A percentile compares a stretch with the other conserved stretches of the same genome.
These are phyloP conservation scores for Xylaria sp. DNA, from an alignment of 2,329 filamentous ascomycete genomes.

Conservation along the genomic window DNA sequence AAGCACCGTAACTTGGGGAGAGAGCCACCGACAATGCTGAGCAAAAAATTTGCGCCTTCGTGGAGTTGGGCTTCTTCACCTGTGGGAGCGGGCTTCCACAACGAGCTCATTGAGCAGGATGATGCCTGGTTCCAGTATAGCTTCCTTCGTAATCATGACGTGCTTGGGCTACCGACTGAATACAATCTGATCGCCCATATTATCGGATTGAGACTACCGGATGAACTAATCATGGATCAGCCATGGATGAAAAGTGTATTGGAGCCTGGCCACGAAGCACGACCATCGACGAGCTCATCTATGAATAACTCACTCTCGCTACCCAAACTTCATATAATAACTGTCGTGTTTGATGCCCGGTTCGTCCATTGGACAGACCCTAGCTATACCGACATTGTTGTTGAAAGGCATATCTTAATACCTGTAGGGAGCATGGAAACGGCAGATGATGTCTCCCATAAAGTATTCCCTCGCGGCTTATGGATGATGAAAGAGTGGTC, in stretches of 20 bases:
- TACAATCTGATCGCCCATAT: background rate
- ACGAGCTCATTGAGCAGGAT: too few species aligned
- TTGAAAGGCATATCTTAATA: background rate
- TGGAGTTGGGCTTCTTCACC: slow-evolving; percentile 29
- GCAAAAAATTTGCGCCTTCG: slow-evolving; percentile 16
- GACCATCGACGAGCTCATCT: background rate
- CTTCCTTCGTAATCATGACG: slow-evolving; percentile 16
- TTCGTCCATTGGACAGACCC: background rate
- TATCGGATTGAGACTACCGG: background rate
- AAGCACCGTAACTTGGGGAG: background rate
- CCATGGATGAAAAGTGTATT: slow-evolving; percentile 14
- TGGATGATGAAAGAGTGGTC: background rate
- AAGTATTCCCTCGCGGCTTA: background rate
- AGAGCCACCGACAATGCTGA: background rate
- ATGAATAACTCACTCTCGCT: background rate
- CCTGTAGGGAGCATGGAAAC: slow-evolving; percentile 5
- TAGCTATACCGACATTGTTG: background rate
- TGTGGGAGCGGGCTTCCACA: background rate
- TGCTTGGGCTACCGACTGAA: slow-evolving; percentile 19
- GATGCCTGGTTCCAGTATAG: slow-evolving; percentile 6
- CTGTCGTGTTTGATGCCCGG: slow-evolving; percentile 30
- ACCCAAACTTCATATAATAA: slow-evolving; percentile 22
- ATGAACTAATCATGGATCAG: slow-evolving; percentile 5
- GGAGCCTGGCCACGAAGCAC: background rate
- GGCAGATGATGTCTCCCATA: background rate